Evolutionary conservation across 2,329 filamentous ascomycete genomes (phyloP).

Genomic region (Chrysosporium queenslandicum): DNA sequence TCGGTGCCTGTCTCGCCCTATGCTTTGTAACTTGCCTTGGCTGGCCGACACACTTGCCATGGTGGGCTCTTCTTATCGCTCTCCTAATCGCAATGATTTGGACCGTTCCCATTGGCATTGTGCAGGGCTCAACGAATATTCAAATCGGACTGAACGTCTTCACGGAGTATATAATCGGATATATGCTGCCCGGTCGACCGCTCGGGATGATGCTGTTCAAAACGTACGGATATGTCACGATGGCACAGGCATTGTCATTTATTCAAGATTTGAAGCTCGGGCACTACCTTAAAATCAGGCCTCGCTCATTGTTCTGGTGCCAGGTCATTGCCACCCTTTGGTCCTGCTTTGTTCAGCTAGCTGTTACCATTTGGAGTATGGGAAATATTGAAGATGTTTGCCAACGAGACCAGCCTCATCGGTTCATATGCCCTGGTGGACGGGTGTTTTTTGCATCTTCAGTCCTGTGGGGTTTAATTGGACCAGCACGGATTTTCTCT

Average conservation of each 20-base stretch:
- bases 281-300: constrained; percentile 55
- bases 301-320: constrained; percentile 42
- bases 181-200: constrained; percentile 60
- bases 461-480: constrained; percentile 64
- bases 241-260: constrained; percentile 57
- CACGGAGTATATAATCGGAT: constrained; percentile 63
- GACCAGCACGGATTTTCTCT: constrained; percentile 59
- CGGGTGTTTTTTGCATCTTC: constrained; percentile 59
- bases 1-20: constrained; percentile 42
- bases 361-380: constrained; percentile 38
- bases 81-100: constrained; percentile 55
- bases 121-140: constrained; percentile 60
- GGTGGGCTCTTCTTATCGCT: constrained; percentile 63
- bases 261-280: constrained; percentile 56
- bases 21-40: constrained; percentile 39
- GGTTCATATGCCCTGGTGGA: constrained; percentile 49
- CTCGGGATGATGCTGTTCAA: constrained; percentile 72
- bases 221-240: constrained; percentile 60
- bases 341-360: constrained; percentile 42
- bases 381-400: constrained; percentile 56
- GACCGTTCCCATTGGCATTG: constrained; percentile 51
- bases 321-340: constrained; percentile 45
- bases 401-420: constrained; percentile 47
- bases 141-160: constrained; percentile 59
- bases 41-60: constrained; percentile 57